A percentile compares a stretch with the other conserved stretches of the same genome.
These are phyloP conservation scores for Saccharum spontaneum DNA, from an alignment of 176 grass and related monocot species.

Conservation along the genomic window DNA sequence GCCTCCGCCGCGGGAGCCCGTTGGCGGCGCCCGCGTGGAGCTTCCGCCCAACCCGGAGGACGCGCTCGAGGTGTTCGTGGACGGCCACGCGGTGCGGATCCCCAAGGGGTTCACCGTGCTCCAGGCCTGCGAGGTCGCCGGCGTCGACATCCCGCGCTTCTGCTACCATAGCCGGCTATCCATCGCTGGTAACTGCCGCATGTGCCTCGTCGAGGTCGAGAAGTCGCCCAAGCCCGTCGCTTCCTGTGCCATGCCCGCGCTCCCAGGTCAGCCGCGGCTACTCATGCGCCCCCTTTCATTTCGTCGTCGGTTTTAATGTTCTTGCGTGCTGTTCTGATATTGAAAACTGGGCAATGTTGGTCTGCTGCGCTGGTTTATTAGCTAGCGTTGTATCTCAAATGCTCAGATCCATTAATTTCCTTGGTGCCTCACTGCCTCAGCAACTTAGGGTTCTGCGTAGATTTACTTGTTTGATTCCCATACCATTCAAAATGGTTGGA, in stretches of 20 bases:
- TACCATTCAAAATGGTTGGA: neutral
- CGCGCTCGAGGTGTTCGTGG: constrained; percentile 92
- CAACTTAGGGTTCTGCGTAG: neutral
- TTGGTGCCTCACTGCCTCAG: neutral
- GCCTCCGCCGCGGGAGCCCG: constrained; percentile 46
- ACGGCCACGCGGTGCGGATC: constrained; percentile 89
- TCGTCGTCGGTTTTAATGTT: neutral
- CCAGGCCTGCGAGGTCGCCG: constrained; percentile 97
- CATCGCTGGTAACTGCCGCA: constrained; percentile 93
- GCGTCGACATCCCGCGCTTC: constrained; percentile 92
- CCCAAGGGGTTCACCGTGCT: constrained; percentile 96
- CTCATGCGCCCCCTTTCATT: neutral
- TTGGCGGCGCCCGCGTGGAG: constrained; percentile 73
- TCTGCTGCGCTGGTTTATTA: neutral
- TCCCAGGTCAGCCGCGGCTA: constrained; percentile 53
- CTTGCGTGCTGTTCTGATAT: neutral
- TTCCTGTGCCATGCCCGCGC: constrained; percentile 94
- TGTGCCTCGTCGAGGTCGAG: constrained; percentile 99
- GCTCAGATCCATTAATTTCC: constrained; percentile 27
- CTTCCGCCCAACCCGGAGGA: constrained; percentile 72
- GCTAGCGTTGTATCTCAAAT: neutral
- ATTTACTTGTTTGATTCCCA: neutral
- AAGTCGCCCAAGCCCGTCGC: constrained; percentile 99
- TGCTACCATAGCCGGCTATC: constrained; percentile 96
- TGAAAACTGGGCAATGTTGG: neutral